Percentiles rank a stretch among this genome's conserved stretches.
phyloP scores from a whole-genome alignment of 768 basidiomycete genomes.

The Suillus placidus region DNA sequence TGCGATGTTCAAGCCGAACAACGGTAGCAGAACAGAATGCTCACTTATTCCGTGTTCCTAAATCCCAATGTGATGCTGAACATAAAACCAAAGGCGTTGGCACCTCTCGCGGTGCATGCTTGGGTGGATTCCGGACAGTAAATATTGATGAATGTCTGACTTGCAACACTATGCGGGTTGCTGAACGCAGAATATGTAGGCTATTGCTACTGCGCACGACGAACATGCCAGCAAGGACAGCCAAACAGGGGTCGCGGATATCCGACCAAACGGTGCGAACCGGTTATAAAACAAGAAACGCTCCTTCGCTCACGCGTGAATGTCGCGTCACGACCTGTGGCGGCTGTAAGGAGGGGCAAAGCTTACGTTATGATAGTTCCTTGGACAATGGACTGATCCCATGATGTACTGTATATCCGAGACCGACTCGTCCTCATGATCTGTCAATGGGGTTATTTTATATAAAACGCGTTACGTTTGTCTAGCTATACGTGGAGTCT shows the following conservation, averaged over 20 bases:
- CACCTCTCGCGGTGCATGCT: conserved; percentile 46
- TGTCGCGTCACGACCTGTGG: background rate
- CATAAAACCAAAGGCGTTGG: conserved; percentile 59
- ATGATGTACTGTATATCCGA: background rate
- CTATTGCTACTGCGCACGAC: background rate
- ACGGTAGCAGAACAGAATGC: conserved; percentile 2
- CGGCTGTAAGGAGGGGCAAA: background rate
- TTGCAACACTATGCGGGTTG: background rate
- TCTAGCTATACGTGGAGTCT: background rate
- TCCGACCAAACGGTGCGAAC: background rate
- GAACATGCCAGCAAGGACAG: background rate
- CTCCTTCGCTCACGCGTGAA: background rate
- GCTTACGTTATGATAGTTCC: background rate
- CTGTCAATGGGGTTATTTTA: background rate
- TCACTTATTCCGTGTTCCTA: conserved; percentile 42
- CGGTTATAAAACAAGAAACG: background rate
- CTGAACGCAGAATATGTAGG: background rate
- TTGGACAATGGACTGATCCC: background rate
- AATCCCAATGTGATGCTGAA: conserved; percentile 50
- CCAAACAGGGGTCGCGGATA: background rate
- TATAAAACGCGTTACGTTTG: background rate
- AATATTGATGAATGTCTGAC: conserved; percentile 32
- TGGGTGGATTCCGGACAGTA: conserved; percentile 41
- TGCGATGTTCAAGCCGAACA: background rate
- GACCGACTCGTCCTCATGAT: background rate